Conservation (phyloP, 441 rosid species). For the Theobroma grandiflorum region DNA sequence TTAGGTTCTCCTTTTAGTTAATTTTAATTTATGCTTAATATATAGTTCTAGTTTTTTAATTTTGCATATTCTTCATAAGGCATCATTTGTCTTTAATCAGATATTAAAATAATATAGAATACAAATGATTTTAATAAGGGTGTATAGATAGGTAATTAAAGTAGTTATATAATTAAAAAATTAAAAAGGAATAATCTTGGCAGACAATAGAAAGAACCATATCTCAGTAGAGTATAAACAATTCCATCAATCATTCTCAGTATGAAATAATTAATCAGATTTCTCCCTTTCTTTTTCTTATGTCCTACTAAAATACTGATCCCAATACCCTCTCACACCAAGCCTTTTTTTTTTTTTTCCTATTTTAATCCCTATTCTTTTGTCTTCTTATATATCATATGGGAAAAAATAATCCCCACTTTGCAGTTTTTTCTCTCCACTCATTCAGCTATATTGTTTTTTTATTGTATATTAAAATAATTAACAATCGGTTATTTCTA, state of each 20-base stretch:
- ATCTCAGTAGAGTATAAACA: constrained; percentile 50
- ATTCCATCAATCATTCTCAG: constrained; percentile 46
- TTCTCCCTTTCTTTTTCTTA: constrained; percentile 1
- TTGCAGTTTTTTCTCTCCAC: constrained; percentile 24
- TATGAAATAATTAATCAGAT: constrained; percentile 23
- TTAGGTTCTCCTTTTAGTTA: neutral
- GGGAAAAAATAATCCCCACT: constrained; percentile 21
- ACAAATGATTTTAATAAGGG: neutral
- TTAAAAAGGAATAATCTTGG: constrained; percentile 20
- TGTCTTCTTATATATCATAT: constrained; percentile 26
- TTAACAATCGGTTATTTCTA: constrained; percentile 26
- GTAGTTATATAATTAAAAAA: neutral
- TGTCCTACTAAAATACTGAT: constrained; percentile 37
- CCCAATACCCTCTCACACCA: constrained; percentile 39
- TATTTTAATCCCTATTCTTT: constrained; percentile 3
- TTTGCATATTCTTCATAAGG: neutral
- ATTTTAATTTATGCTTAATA: neutral
- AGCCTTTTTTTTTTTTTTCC: neutral
- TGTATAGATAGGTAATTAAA: neutral
- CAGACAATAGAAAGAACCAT: constrained; percentile 30
- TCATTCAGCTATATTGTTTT: neutral
- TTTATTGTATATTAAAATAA: constrained; percentile 1
- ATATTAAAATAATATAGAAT: neutral
- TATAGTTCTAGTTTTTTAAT: neutral
- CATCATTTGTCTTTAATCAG: neutral